phyloP scores from a whole-genome alignment of 208 protist species.

The Acanthamoeba sp. region DNA sequence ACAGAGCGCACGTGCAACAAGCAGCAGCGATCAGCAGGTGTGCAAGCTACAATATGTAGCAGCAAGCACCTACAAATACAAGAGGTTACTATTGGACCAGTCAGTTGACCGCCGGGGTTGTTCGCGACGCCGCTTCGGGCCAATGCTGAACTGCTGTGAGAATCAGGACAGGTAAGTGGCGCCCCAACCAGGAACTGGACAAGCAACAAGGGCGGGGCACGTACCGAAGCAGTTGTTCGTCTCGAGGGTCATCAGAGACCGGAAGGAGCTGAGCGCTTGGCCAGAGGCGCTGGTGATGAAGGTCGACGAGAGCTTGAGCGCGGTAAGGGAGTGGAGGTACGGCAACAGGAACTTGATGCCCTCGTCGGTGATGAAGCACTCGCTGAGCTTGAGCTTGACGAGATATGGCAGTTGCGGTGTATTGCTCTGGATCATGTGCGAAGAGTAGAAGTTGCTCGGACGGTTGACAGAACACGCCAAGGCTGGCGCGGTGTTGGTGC shows the following conservation, averaged over 20 bases:
- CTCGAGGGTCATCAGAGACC: neutral
- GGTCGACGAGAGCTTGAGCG: slow-evolving; percentile 4
- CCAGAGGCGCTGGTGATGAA: neutral
- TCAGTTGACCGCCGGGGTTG: too few relatives aligned
- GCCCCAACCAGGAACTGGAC: neutral
- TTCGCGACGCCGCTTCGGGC: too few relatives aligned
- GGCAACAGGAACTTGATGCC: slow-evolving; percentile 11
- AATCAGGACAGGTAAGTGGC: too few relatives aligned
- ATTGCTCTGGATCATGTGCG: neutral
- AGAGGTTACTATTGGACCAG: too few relatives aligned
- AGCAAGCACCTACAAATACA: too few relatives aligned
- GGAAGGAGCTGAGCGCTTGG: neutral
- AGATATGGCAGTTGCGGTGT: neutral
- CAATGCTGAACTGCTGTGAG: too few relatives aligned
- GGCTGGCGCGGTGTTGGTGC: neutral
- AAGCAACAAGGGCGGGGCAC: neutral
- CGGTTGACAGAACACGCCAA: neutral
- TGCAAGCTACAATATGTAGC: too few relatives aligned
- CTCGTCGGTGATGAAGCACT: slow-evolving; percentile 37
- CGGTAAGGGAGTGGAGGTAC: neutral
- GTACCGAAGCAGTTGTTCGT: neutral
- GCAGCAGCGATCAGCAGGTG: too few relatives aligned
- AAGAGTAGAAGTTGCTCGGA: neutral
- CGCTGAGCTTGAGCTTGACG: neutral
- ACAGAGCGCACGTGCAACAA: too few relatives aligned